phyloP scores from a whole-genome alignment of 2,329 filamentous ascomycete genomes.

The Fonsecaea monophora region DNA sequence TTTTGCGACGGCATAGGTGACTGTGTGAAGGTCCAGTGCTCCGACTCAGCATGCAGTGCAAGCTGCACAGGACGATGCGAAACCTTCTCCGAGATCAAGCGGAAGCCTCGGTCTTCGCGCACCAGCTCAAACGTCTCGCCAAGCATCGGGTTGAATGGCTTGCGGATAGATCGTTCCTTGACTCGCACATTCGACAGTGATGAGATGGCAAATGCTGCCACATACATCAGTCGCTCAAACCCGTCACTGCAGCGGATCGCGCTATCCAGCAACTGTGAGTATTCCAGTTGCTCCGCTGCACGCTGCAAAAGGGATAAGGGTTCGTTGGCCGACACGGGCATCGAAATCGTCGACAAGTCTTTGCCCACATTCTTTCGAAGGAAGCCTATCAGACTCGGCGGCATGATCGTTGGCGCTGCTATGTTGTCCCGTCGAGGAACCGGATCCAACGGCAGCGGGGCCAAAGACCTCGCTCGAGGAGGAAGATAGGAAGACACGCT shows the following conservation, averaged over 20 bases:
- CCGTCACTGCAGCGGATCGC: constrained; percentile 65
- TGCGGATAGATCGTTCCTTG: constrained; percentile 89
- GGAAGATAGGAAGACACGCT: constrained; percentile 69
- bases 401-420: constrained; percentile 74
- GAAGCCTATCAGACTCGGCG: constrained; percentile 91
- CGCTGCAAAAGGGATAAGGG: constrained; percentile 87
- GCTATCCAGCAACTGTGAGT: constrained; percentile 80
- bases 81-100: constrained; percentile 94
- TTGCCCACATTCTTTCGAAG: constrained; percentile 98
- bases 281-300: constrained; percentile 88
- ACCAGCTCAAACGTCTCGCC: constrained; percentile 96
- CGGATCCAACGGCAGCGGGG: constrained; percentile 74
- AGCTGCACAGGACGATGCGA: constrained; percentile 89
- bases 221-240: constrained; percentile 78
- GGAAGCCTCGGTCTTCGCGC: constrained; percentile 83
- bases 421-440: constrained; percentile 74
- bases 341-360: constrained; percentile 93
- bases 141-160: constrained; percentile 96
- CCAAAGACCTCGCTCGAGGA: constrained; percentile 73
- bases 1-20: constrained; percentile 90
- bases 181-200: constrained; percentile 80
- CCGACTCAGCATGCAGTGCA: constrained; percentile 89
- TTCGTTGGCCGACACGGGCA: constrained; percentile 97
- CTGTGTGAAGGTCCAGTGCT: constrained; percentile 85
- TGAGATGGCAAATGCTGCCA: constrained; percentile 89